Conservation (phyloP, 1,139 yeast species). For the Lodderomyces theae region DNA sequence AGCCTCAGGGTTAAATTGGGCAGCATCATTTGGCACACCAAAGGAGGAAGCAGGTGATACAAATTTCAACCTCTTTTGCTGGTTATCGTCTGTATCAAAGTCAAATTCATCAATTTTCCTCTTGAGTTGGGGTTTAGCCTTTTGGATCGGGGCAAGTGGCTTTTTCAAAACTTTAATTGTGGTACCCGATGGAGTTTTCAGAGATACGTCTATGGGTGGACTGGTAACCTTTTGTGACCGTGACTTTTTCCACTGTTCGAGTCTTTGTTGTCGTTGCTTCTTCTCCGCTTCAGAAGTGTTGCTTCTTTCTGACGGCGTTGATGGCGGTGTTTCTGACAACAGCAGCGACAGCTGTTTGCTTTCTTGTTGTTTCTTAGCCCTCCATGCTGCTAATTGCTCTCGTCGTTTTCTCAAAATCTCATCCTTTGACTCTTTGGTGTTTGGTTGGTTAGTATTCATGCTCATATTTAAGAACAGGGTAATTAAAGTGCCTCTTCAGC, state of each 20-base stretch:
- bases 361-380: constrained; percentile 33
- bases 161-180: constrained; percentile 1
- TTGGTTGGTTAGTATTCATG: constrained; percentile 9
- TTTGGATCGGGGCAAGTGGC: not conserved
- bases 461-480: not conserved
- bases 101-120: constrained; percentile 2
- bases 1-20: too few relatives aligned
- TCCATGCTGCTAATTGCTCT: constrained; percentile 43
- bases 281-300: constrained; percentile 16
- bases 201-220: too few relatives aligned
- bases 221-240: constrained; percentile 17
- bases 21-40: constrained; percentile 9
- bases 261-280: constrained; percentile 25
- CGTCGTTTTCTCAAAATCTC: constrained; percentile 37
- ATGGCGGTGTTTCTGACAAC: not conserved
- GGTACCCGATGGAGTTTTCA: not conserved
- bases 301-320: constrained; percentile 7
- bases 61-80: constrained; percentile 24
- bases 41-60: constrained; percentile 20
- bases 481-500: constrained; percentile 17
- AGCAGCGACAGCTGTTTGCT: constrained; percentile 10
- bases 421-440: constrained; percentile 18
- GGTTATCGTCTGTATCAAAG: constrained; percentile 10
- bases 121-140: not conserved
- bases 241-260: constrained; percentile 42